Base-by-base conservation (phyloP, 2,329 filamentous ascomycete species). In the Exophiala dermatitidis region DNA sequence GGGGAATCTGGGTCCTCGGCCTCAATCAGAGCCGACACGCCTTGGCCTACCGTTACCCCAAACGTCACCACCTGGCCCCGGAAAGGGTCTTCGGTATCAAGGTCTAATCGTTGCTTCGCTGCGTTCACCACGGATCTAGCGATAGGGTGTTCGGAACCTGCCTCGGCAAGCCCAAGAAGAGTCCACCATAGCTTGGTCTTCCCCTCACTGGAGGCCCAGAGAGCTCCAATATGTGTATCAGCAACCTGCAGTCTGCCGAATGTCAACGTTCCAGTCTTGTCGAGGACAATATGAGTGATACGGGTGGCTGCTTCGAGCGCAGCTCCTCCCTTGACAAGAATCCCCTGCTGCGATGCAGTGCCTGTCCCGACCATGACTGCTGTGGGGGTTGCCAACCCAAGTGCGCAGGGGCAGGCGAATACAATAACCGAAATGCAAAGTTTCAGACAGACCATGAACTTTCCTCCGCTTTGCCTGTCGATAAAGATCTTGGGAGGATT, bases 291-390 rank as follows among this genome's bases (percentile, higher is more conserved):
- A 62, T 95, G 86, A 1, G 85, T 94, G 61, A 97, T 81, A 69
- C 89, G 91, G 5, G 90, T 97, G 0, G 90, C 87, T 3, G 82
- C 89, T 73, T 98, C 91, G 2, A 98, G 76, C 31, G 90, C 90
- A 38, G 88, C 90, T 52, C 93, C 93, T 50, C 93, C 91, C 72
- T 98, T 98, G 68, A 97, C 90, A n/a, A 98, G 76, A 62, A 98
- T 98, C 28, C 93, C 93, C 63, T 95, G 86, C 70, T 96, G 88
- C 2, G 93, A 93, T 47, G 93, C 93, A 32, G 96, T 84, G 54
- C 93, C 93, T n/a, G 93, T 97, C 41, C 93, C 93, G 31, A 98
- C 93, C 93, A 98, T 97, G 67, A 98, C 90, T 2, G 93, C 93
- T 0, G 93, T 98, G 2, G 93, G 93, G 1, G 93, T 97, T 28